Evolutionary conservation across 2,329 filamentous ascomycete genomes (phyloP).

Genomic region (Alternaria triticina): DNA sequence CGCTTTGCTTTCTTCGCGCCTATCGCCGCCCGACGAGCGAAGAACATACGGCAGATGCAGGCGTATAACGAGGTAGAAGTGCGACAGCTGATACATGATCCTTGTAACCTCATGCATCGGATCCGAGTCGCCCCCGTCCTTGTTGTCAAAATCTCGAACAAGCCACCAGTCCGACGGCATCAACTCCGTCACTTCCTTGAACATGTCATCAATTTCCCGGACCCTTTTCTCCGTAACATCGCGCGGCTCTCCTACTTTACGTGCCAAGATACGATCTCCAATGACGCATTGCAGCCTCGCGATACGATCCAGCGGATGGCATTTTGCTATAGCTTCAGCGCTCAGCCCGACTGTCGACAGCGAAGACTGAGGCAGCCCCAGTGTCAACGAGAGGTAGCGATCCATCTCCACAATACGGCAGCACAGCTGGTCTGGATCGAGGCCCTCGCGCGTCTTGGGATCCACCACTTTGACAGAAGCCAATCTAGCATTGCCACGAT

Average conservation of each 20-base stretch:
- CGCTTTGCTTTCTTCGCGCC: slow-evolving; percentile 20
- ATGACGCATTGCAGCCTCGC: slow-evolving; percentile 43
- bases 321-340: slow-evolving; percentile 9
- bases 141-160: neutral
- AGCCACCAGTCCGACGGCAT: slow-evolving; percentile 35
- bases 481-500: slow-evolving; percentile 47
- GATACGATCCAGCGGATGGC: slow-evolving; percentile 38
- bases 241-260: neutral
- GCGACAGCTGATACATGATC: slow-evolving; percentile 18
- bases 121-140: neutral
- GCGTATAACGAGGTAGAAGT: slow-evolving; percentile 21
- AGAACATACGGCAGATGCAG: slow-evolving; percentile 29
- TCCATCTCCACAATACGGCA: slow-evolving; percentile 50
- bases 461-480: slow-evolving; percentile 33
- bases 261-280: slow-evolving; percentile 48
- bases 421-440: slow-evolving; percentile 41
- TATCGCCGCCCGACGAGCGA: slow-evolving; percentile 7
- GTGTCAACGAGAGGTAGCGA: slow-evolving; percentile 49
- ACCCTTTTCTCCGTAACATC: slow-evolving; percentile 5
- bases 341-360: slow-evolving; percentile 13
- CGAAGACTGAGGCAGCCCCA: slow-evolving; percentile 49
- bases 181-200: slow-evolving; percentile 16
- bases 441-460: neutral
- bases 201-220: slow-evolving; percentile 28
- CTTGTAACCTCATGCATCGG: slow-evolving; percentile 11